A percentile compares a stretch with the other conserved stretches of the same genome.
phyloP scores from a whole-genome alignment of 73 alveolate genomes.

The Paramecium tetraurelia region DNA sequence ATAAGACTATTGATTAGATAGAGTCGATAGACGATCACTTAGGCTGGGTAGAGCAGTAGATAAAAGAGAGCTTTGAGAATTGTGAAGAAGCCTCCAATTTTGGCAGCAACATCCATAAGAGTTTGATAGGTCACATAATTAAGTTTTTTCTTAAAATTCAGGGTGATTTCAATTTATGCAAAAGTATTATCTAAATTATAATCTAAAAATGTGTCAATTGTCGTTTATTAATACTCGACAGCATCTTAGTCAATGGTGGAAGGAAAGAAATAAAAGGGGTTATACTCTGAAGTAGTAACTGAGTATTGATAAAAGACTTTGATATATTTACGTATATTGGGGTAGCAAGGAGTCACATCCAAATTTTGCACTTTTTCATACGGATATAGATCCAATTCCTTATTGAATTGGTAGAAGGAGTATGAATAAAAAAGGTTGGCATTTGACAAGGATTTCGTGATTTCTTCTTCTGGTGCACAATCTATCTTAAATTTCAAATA shows the following conservation, averaged over 20 bases:
- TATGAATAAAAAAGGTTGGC: background rate
- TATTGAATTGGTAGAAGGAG: background rate
- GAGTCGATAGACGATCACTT: background rate
- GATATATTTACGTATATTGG: background rate
- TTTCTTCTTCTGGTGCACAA: background rate
- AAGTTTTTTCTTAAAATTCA: background rate
- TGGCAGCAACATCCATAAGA: conserved; percentile 3
- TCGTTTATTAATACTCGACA: background rate
- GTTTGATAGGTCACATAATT: background rate
- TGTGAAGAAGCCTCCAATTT: background rate
- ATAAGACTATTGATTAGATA: background rate
- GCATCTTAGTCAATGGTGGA: background rate
- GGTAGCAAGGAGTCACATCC: background rate
- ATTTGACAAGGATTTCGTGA: background rate
- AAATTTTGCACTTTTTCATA: background rate
- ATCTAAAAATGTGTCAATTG: background rate
- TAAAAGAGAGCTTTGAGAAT: background rate
- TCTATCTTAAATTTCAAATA: background rate
- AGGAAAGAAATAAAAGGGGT: background rate
- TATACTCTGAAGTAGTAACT: background rate
- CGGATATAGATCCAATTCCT: background rate
- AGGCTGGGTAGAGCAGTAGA: background rate
- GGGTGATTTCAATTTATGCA: background rate
- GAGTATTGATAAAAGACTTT: background rate
- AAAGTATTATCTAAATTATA: background rate